Evolutionary conservation across 768 basidiomycete genomes (phyloP).

Genomic region (Filobasidium floriforme): DNA sequence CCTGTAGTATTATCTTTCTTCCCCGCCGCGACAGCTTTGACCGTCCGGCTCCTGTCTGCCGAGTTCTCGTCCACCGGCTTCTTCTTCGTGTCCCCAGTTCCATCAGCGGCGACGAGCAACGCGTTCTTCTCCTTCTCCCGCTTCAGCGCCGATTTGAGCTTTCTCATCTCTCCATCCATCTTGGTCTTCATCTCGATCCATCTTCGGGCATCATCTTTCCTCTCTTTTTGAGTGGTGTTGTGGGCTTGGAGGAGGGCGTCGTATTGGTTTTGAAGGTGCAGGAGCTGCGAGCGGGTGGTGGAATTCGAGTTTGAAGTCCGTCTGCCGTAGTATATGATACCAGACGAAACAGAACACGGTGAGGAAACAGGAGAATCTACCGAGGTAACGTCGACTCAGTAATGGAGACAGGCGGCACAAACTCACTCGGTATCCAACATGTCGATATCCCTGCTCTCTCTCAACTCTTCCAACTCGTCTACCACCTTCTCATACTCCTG

Average conservation of each 20-base stretch:
- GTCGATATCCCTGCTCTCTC: no score
- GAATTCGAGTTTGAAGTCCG: constrained; percentile 16
- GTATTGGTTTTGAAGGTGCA: constrained; percentile 17
- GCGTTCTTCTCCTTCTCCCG: constrained; percentile 7
- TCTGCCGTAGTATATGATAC: background rate
- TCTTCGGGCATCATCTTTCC: constrained; percentile 16
- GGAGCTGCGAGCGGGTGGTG: background rate
- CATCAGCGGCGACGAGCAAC: background rate
- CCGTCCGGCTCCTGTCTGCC: background rate
- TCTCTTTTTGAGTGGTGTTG: constrained; percentile 9
- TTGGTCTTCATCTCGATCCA: constrained; percentile 33
- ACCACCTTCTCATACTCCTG: no score
- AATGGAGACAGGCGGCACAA: no score
- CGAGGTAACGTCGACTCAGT: background rate
- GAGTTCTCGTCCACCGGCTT: background rate
- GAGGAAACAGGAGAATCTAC: background rate
- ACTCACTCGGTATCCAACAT: no score
- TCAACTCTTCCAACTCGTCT: no score
- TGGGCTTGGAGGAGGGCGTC: constrained; percentile 12
- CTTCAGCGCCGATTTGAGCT: constrained; percentile 1
- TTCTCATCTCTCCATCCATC: constrained; percentile 27
- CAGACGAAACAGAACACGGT: no score
- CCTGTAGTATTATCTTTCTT: no score
- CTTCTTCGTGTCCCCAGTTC: background rate
- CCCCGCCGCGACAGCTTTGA: no score